Evolutionary conservation across 495 filamentous ascomycete species (phyloP), one percentile per base, ranked within the genome.

Genomic region (Tetracladium marchalianum): DNA sequence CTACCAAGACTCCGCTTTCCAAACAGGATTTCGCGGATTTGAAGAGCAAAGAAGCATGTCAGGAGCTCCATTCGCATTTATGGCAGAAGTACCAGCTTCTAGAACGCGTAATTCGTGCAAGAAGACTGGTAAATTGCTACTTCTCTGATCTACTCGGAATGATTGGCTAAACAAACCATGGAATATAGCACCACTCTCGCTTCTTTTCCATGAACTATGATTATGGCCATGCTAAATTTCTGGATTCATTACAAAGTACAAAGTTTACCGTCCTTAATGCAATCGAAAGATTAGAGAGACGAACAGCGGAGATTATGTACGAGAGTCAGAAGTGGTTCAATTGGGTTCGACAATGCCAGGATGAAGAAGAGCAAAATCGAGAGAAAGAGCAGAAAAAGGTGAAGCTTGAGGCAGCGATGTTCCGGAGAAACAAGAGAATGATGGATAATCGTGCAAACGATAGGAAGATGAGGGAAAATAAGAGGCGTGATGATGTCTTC

Each of bases 371-470:
- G 42, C 47, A 57, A 13, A 64, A 53, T 16, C 66, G 69, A 35
- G 72, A 73, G 34, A 71, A 61, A 39, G 73, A 77, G 59, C 68
- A 67, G 47, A 72, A 71, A 54, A 74, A 71, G 48, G 53, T 72
- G 36, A 74, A 73, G 50, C 56, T 62, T 24, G 72, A 75, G 48
- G 65, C 69, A 10, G 67, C 63, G 5, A 55, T 78, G 52, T 76
- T 73, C 42, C 67, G 62, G 43, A 56, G 71, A 1, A 58, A 76
- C 58, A 61, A 58, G 58, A 64, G 62, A 40, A 65, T 67, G 41
- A 49, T 68, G 39, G 45, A 65, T 39, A 41, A 49, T n/a, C 64
- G 63, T 22, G 53, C 66, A 31, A 54, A 52, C 12, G 53, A 58
- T 10, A 39, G 60, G 18, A 62, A 60, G 38, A 53, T 57, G 32